phyloP scores from a whole-genome alignment of 2,329 filamentous ascomycete genomes.

The Pseudocercospora macadamiae region DNA sequence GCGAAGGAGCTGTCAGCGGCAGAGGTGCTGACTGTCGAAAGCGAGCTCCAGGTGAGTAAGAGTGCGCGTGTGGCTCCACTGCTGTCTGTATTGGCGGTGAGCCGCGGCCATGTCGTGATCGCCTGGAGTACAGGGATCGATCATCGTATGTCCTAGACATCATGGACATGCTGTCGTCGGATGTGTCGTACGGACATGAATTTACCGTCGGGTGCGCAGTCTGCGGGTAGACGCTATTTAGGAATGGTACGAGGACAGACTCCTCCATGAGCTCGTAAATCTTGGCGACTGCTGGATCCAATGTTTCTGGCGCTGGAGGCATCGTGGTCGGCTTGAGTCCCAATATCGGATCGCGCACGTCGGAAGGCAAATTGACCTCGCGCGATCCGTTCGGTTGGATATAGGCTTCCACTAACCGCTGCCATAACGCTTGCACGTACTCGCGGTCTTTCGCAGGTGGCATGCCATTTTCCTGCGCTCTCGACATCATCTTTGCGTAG shows the following conservation, averaged over 20 bases:
- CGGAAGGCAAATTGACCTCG: conserved; percentile 87
- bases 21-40: conserved; percentile 39
- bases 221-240: conserved; percentile 66
- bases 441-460: conserved; percentile 62
- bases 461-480: conserved; percentile 45
- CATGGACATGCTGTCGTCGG: conserved; percentile 35
- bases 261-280: conserved; percentile 98
- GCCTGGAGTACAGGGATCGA: conserved; percentile 25
- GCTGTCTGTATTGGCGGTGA: conserved; percentile 37
- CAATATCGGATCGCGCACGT: conserved; percentile 80
- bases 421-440: conserved; percentile 81
- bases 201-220: conserved; percentile 48
- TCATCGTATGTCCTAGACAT: conserved; percentile 47
- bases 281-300: conserved; percentile 82
- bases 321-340: conserved; percentile 59
- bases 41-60: conserved; percentile 26
- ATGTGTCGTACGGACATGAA: conserved; percentile 47
- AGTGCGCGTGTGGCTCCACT: conserved; percentile 33
- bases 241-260: conserved; percentile 87
- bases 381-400: conserved; percentile 81
- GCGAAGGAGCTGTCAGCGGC: conserved; percentile 35
- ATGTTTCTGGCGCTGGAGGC: conserved; percentile 72
- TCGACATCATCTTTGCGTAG: conserved; percentile 62
- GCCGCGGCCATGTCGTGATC: conserved; percentile 35
- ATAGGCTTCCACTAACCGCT: conserved; percentile 85